These are phyloP conservation scores for Bassia scoparia DNA, from an alignment of 148 eudicot genomes.

Conservation along the genomic window DNA sequence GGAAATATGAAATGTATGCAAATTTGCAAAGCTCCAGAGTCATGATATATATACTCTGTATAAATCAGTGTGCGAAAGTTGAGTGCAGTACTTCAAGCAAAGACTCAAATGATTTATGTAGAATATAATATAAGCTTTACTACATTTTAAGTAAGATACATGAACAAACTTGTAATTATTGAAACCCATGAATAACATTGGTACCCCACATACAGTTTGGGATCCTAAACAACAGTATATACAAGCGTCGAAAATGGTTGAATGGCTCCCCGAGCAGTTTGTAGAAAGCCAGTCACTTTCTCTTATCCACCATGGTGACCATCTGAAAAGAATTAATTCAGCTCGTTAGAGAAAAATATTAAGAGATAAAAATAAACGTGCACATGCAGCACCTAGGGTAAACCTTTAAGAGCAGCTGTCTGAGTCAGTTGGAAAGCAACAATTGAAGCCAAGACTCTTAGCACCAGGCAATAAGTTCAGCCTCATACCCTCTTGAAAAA, in stretches of 20 bases:
- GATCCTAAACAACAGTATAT: constrained; percentile 18
- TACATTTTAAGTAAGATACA: constrained; percentile 18
- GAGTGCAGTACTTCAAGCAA: constrained; percentile 6
- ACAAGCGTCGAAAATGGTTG: constrained; percentile 16
- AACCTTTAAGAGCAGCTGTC: constrained; percentile 14
- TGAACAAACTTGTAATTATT: not conserved
- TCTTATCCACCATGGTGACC: constrained; percentile 28
- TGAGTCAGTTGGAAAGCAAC: constrained; percentile 20
- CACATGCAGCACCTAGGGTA: constrained; percentile 11
- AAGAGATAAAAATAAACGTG: not conserved
- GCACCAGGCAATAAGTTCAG: constrained; percentile 25
- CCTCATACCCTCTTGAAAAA: constrained; percentile 60
- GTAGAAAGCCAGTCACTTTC: constrained; percentile 25
- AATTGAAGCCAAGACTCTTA: constrained; percentile 24
- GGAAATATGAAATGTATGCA: not conserved
- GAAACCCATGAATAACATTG: not conserved
- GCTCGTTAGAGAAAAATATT: not conserved
- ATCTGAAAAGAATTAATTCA: constrained; percentile 20
- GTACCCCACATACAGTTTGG: constrained; percentile 17
- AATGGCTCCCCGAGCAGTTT: constrained; percentile 18
- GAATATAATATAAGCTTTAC: not conserved
- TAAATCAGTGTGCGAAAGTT: not conserved
- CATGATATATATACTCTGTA: not conserved
- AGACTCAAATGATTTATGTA: constrained; percentile 7
- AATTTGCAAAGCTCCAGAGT: not conserved